A percentile compares a stretch with the other conserved stretches of the same genome.
These are phyloP conservation scores for Carex sylvatica DNA, from an alignment of 202 grass and related monocot genomes.

Conservation along the genomic window DNA sequence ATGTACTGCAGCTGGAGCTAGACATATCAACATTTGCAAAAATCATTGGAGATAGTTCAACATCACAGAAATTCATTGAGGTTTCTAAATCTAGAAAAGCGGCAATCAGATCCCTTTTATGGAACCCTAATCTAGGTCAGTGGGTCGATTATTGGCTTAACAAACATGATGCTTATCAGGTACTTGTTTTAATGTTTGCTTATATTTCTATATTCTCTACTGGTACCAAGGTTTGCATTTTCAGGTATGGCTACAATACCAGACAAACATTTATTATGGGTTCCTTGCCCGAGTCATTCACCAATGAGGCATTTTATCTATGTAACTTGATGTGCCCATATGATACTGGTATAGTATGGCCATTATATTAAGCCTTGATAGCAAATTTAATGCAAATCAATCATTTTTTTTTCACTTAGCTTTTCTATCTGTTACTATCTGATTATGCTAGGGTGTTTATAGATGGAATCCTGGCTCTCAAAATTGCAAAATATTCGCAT, in stretches of 20 bases:
- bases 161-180: too few relatives aligned
- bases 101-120: constrained; percentile 37
- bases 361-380: not conserved
- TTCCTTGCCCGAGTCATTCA: too few relatives aligned
- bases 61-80: constrained; percentile 41
- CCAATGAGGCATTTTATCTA: not conserved
- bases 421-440: constrained; percentile 3
- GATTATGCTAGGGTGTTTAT: constrained; percentile 53
- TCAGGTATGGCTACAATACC: not conserved
- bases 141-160: constrained; percentile 35
- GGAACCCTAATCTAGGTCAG: constrained; percentile 46
- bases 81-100: constrained; percentile 51
- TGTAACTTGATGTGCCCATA: not conserved
- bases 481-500: constrained; percentile 66
- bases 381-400: not conserved
- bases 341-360: not conserved
- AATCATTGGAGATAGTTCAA: constrained; percentile 49
- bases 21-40: constrained; percentile 69
- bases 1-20: constrained; percentile 56
- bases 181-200: too few relatives aligned
- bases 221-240: not conserved
- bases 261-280: not conserved
- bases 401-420: not conserved
- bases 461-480: constrained; percentile 54
- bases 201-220: not conserved